phyloP scores from a whole-genome alignment of 495 filamentous ascomycete genomes.

The Hypoxylon lienhwacheense region DNA sequence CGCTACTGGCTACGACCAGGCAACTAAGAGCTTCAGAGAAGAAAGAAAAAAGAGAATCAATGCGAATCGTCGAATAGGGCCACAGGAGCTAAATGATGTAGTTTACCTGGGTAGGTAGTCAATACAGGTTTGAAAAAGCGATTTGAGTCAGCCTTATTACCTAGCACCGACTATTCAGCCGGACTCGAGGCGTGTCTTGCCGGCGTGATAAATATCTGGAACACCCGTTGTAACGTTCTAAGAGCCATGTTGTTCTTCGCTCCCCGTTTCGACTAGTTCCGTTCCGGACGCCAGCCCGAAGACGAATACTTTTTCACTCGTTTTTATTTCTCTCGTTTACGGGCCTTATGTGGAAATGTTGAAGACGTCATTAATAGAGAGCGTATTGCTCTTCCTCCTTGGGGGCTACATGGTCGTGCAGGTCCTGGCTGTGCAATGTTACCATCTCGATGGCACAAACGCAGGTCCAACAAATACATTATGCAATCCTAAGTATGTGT shows the following conservation, averaged over 20 bases:
- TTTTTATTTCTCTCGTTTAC: background rate
- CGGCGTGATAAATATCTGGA: conserved; percentile 12
- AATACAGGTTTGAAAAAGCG: conserved; percentile 8
- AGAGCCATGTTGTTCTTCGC: background rate
- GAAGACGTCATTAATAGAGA: background rate
- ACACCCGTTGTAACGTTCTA: background rate
- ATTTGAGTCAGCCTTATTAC: conserved; percentile 7
- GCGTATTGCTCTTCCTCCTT: conserved; percentile 12
- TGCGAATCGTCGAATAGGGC: conserved; percentile 8
- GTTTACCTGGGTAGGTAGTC: background rate
- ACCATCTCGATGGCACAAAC: conserved; percentile 20
- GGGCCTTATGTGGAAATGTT: conserved; percentile 7
- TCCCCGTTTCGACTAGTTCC: conserved; percentile 1
- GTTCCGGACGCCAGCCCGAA: background rate
- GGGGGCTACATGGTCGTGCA: conserved; percentile 12
- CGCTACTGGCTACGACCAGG: background rate
- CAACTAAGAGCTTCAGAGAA: background rate
- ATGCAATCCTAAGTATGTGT: conserved; percentile 22
- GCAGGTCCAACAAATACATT: conserved; percentile 18
- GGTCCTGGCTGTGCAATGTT: conserved; percentile 19
- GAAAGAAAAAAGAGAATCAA: too few species aligned
- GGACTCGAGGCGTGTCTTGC: background rate
- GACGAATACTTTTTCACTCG: conserved; percentile 5
- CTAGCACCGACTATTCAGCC: background rate
- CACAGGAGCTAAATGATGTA: background rate